Percentiles rank a stretch among this genome's conserved stretches.
phyloP scores from a whole-genome alignment of 1,139 yeast species.

The Candida tunisiensis region DNA sequence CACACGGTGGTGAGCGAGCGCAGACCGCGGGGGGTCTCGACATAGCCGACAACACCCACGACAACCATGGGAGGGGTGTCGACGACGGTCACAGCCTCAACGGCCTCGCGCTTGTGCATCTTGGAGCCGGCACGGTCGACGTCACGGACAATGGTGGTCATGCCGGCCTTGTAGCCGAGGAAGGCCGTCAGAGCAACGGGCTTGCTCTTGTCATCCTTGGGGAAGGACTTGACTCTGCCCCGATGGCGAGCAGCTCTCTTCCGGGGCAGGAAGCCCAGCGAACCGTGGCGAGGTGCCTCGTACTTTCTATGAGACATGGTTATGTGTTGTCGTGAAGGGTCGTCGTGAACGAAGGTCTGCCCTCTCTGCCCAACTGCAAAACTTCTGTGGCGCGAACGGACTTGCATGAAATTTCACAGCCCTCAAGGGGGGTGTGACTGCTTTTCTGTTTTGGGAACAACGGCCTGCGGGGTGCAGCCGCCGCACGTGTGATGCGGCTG shows the following conservation, averaged over 20 bases:
- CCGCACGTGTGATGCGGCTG: neutral
- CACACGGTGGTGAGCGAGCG: slow-evolving; percentile 99
- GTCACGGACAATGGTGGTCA: slow-evolving; percentile 99
- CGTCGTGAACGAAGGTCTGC: no score
- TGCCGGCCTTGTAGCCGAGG: slow-evolving; percentile 99
- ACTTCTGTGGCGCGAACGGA: no score
- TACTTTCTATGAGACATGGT: slow-evolving; percentile 98
- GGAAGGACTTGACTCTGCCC: slow-evolving; percentile 99
- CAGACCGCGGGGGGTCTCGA: slow-evolving; percentile 99
- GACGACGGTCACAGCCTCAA: slow-evolving; percentile 98
- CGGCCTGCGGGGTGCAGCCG: neutral
- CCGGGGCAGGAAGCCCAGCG: slow-evolving; percentile 98
- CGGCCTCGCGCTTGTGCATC: slow-evolving; percentile 99
- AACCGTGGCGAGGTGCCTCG: slow-evolving; percentile 99
- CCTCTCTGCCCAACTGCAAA: no score
- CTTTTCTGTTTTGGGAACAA: neutral
- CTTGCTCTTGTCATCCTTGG: slow-evolving; percentile 95
- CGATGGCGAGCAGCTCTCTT: slow-evolving; percentile 98
- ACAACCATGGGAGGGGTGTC: slow-evolving; percentile 99
- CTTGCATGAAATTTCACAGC: no score
- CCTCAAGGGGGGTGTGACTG: no score
- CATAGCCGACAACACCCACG: slow-evolving; percentile 99
- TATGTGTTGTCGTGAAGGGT: slow-evolving; percentile 2
- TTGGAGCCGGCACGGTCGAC: slow-evolving; percentile 99
- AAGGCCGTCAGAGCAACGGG: slow-evolving; percentile 99